A percentile compares a stretch with the other conserved stretches of the same genome.
phyloP scores from a whole-genome alignment of 1,284 basidiomycete genomes.

The Coriolopsis trogii region DNA sequence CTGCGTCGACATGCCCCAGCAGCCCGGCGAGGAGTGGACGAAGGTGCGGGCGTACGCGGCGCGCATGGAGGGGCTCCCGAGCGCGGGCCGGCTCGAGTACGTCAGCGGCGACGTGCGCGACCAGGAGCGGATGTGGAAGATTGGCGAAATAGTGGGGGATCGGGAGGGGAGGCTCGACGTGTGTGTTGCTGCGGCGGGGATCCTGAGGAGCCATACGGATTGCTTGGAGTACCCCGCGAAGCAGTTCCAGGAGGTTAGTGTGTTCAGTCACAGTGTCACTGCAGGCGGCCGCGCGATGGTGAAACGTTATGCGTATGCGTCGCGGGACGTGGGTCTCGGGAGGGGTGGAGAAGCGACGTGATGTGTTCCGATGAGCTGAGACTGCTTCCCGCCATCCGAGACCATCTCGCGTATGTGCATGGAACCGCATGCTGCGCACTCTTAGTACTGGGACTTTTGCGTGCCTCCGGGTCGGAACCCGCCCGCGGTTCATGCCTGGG shows the following conservation, averaged over 20 bases:
- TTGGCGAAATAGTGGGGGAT: conserved; percentile 62
- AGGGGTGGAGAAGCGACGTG: not conserved
- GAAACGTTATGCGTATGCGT: not conserved
- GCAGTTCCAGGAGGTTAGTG: conserved; percentile 67
- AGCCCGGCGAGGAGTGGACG: conserved; percentile 70
- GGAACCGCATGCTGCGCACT: too few species aligned
- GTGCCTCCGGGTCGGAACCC: too few species aligned
- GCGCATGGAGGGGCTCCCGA: conserved; percentile 41
- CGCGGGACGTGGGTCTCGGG: not conserved
- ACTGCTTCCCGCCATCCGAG: too few species aligned
- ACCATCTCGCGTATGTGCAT: too few species aligned
- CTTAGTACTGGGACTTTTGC: too few species aligned
- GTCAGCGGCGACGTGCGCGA: conserved; percentile 65
- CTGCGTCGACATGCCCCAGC: conserved; percentile 71
- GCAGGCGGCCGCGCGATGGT: too few species aligned
- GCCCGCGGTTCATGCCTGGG: too few species aligned
- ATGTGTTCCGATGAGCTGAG: too few species aligned
- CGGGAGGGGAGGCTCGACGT: conserved; percentile 70
- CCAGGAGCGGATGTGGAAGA: conserved; percentile 58
- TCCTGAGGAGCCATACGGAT: conserved; percentile 57
- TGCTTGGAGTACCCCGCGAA: conserved; percentile 73
- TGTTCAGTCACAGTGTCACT: too few species aligned
- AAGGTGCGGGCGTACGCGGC: conserved; percentile 56
- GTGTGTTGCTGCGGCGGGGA: conserved; percentile 70
- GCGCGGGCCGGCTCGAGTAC: conserved; percentile 61